These are phyloP conservation scores for Colletotrichum falcatum DNA, from an alignment of 2,329 filamentous ascomycete species.

Conservation along the genomic window DNA sequence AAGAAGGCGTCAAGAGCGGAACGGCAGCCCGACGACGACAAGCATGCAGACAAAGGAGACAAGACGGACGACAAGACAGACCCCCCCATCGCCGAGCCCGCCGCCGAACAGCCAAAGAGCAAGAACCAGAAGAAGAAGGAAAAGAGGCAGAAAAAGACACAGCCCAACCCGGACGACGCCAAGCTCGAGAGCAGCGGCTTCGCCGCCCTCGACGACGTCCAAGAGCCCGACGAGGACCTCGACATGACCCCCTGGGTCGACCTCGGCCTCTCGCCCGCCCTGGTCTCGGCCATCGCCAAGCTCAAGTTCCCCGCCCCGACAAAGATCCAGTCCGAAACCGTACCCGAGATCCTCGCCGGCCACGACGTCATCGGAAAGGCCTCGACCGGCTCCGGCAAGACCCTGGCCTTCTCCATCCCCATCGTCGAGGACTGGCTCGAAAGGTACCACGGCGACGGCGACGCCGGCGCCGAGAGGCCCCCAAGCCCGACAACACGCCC, in stretches of 20 bases:
- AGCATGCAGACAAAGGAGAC: slow-evolving; percentile 5
- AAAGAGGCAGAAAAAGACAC: slow-evolving; percentile 49
- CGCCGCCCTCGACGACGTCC: slow-evolving; percentile 64
- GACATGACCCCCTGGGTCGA: slow-evolving; percentile 84
- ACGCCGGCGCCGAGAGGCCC: slow-evolving; percentile 46
- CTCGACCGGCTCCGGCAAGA: slow-evolving; percentile 96
- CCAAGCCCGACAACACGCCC: slow-evolving; percentile 59
- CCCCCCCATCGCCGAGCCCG: neutral
- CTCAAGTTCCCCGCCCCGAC: slow-evolving; percentile 87
- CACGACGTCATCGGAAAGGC: slow-evolving; percentile 97
- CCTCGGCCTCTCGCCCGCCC: slow-evolving; percentile 77
- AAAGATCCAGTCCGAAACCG: slow-evolving; percentile 80
- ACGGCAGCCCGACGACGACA: slow-evolving; percentile 44
- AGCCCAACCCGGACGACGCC: slow-evolving; percentile 51
- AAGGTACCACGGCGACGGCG: slow-evolving; percentile 40
- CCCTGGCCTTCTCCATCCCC: slow-evolving; percentile 92
- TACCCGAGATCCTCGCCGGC: slow-evolving; percentile 84
- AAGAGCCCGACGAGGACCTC: slow-evolving; percentile 70
- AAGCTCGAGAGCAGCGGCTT: slow-evolving; percentile 65
- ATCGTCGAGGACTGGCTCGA: slow-evolving; percentile 87
- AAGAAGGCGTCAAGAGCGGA: slow-evolving; percentile 48
- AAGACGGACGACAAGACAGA: neutral
- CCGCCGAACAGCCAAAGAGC: slow-evolving; percentile 41
- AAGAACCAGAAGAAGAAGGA: slow-evolving; percentile 43
- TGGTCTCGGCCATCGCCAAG: slow-evolving; percentile 80